Evolutionary conservation across 1,139 yeast species (phyloP).

Genomic region (Taphrina pruni): DNA sequence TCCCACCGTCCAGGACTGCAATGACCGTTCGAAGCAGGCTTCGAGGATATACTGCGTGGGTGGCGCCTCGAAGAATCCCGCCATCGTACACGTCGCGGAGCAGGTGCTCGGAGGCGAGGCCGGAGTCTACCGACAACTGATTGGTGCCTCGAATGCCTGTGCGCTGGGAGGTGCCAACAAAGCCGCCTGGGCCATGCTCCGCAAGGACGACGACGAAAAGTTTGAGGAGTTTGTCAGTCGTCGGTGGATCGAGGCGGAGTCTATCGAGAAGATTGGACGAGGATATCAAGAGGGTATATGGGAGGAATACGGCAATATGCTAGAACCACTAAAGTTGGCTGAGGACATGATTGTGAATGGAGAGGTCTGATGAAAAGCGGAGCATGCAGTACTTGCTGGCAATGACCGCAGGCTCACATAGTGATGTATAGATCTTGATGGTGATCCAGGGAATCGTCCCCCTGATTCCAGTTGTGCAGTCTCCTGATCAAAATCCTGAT

Average conservation of each 20-base stretch:
- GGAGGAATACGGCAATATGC: slow-evolving; percentile 45
- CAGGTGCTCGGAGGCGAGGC: slow-evolving; percentile 66
- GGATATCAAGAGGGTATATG: slow-evolving; percentile 44
- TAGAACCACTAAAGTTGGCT: slow-evolving; percentile 36
- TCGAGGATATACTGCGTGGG: slow-evolving; percentile 77
- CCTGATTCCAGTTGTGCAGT: too few relatives aligned
- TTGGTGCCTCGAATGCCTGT: slow-evolving; percentile 84
- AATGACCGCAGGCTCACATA: too few relatives aligned
- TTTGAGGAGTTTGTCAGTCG: slow-evolving; percentile 56
- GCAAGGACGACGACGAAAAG: slow-evolving; percentile 45
- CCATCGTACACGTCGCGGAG: slow-evolving; percentile 72
- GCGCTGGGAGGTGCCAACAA: slow-evolving; percentile 94
- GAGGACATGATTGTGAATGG: slow-evolving; percentile 37
- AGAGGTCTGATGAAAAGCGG: background rate
- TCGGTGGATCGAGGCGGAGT: slow-evolving; percentile 59
- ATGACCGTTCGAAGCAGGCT: slow-evolving; percentile 43
- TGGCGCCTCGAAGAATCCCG: slow-evolving; percentile 76
- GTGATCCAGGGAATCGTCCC: too few relatives aligned
- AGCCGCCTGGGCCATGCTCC: slow-evolving; percentile 70
- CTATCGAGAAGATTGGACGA: slow-evolving; percentile 45
- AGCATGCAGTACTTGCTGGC: too few relatives aligned
- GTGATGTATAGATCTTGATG: too few relatives aligned
- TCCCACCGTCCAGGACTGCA: slow-evolving; percentile 43
- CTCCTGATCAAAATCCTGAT: background rate
- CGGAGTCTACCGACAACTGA: slow-evolving; percentile 66